A percentile compares a stretch with the other conserved stretches of the same genome.
Conservation (phyloP, 2,329 filamentous ascomycete genomes). For the Fusarium drepaniforme region DNA sequence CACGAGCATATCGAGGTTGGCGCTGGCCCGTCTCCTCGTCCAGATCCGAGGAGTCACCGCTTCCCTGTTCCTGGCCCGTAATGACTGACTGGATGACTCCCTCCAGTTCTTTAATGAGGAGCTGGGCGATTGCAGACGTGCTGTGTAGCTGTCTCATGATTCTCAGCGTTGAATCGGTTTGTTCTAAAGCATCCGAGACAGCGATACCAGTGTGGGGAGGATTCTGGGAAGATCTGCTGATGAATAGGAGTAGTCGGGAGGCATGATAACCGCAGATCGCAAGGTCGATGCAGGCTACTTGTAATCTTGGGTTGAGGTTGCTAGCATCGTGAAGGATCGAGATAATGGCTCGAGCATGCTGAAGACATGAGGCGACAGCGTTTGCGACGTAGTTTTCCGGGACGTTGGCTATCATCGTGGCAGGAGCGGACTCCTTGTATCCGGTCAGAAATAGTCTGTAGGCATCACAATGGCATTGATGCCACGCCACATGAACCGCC, state of each 20-base stretch:
- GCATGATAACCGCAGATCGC: constrained; percentile 19
- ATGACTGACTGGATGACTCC: not conserved
- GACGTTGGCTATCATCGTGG: not conserved
- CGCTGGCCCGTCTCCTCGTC: constrained; percentile 1
- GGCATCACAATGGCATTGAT: constrained; percentile 55
- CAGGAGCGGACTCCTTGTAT: constrained; percentile 53
- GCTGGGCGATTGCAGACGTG: not conserved
- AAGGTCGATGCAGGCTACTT: not conserved
- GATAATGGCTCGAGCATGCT: constrained; percentile 52
- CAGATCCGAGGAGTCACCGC: constrained; percentile 1
- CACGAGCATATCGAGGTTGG: constrained; percentile 8
- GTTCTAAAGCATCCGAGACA: not conserved
- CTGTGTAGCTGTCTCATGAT: not conserved
- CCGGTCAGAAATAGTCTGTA: constrained; percentile 53
- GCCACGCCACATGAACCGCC: constrained; percentile 32
- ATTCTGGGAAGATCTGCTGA: not conserved
- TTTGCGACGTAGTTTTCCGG: constrained; percentile 32
- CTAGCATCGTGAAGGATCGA: constrained; percentile 43
- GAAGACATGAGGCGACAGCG: constrained; percentile 48
- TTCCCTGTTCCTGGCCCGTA: not conserved
- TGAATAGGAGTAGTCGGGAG: constrained; percentile 6
- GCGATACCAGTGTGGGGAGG: not conserved
- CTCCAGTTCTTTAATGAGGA: constrained; percentile 10
- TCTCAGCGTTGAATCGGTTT: not conserved
- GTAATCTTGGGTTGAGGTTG: not conserved